A percentile compares a stretch with the other conserved stretches of the same genome.
phyloP scores from a whole-genome alignment of 2,329 filamentous ascomycete genomes.

The Aspergillus puulaauensis region DNA sequence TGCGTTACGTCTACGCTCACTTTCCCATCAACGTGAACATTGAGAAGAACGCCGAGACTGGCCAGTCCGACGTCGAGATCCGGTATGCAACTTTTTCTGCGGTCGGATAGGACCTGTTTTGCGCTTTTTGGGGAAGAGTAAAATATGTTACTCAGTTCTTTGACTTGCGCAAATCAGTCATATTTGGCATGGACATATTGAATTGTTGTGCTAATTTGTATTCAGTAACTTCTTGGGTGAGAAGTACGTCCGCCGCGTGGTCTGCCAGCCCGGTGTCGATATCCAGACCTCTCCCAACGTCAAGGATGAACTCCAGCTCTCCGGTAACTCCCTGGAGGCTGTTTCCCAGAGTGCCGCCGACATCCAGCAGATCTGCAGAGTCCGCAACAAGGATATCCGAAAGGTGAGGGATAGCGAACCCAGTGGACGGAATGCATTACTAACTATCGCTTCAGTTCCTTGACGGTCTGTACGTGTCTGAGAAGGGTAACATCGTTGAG shows the following conservation, averaged over 20 bases:
- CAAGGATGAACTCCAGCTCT: conserved; percentile 96
- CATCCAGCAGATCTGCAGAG: conserved; percentile 99
- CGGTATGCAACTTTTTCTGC: conserved; percentile 62
- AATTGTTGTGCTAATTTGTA: conserved; percentile 30
- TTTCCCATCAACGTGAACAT: conserved; percentile 99
- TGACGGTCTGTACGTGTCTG: conserved; percentile 99
- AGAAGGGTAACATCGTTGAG: conserved; percentile 91
- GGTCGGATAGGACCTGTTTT: not conserved
- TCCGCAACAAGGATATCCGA: conserved; percentile 99
- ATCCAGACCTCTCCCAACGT: conserved; percentile 85
- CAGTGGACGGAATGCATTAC: conserved; percentile 9
- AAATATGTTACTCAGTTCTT: not conserved
- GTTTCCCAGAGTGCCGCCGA: conserved; percentile 98
- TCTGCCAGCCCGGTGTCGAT: conserved; percentile 86
- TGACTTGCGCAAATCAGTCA: not conserved
- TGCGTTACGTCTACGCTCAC: conserved; percentile 99
- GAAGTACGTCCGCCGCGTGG: conserved; percentile 95
- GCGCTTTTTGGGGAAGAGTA: not conserved
- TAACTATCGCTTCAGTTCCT: conserved; percentile 69
- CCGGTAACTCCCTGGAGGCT: conserved; percentile 92
- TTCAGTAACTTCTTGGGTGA: conserved; percentile 94
- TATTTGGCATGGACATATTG: not conserved
- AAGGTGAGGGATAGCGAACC: conserved; percentile 62
- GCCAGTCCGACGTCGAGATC: conserved; percentile 90
- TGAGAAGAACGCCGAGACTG: conserved; percentile 92